Evolutionary conservation across 352 stramenopile species (phyloP).

Genomic region (Phytophthora hybrid): DNA sequence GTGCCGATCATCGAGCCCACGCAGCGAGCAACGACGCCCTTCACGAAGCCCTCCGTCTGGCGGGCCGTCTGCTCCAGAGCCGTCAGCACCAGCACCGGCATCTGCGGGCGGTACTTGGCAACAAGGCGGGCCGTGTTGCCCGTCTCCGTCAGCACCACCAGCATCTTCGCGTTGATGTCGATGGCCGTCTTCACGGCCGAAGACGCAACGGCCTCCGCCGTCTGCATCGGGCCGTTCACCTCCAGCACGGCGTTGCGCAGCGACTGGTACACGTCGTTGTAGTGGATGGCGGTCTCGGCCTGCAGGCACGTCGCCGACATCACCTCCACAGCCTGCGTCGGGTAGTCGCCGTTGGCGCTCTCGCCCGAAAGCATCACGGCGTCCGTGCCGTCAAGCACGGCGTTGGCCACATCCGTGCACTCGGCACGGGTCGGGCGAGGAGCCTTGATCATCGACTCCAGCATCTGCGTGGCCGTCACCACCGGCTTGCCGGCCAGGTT

Average conservation of each 20-base stretch:
- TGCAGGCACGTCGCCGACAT: constrained; percentile 92
- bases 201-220: constrained; percentile 93
- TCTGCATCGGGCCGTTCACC: constrained; percentile 62
- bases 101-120: constrained; percentile 93
- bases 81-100: constrained; percentile 60
- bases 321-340: constrained; percentile 93
- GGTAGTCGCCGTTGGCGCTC: constrained; percentile 97
- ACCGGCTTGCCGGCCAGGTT: constrained; percentile 94
- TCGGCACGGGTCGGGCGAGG: constrained; percentile 97
- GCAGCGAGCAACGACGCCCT: constrained; percentile 62
- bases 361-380: constrained; percentile 98
- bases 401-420: constrained; percentile 98
- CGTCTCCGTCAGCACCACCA: constrained; percentile 96
- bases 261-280: constrained; percentile 82
- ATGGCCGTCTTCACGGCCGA: constrained; percentile 97
- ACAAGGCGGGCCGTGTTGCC: constrained; percentile 93
- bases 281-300: constrained; percentile 88
- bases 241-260: constrained; percentile 70
- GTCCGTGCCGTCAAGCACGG: constrained; percentile 97
- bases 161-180: constrained; percentile 95
- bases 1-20: constrained; percentile 89
- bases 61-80: constrained; percentile 49
- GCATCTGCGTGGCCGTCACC: constrained; percentile 93
- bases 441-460: constrained; percentile 98
- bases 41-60: constrained; percentile 62